A percentile compares a stretch with the other conserved stretches of the same genome.
Conservation (phyloP, 805 yeast species). For the Teunomyces kruisii region DNA sequence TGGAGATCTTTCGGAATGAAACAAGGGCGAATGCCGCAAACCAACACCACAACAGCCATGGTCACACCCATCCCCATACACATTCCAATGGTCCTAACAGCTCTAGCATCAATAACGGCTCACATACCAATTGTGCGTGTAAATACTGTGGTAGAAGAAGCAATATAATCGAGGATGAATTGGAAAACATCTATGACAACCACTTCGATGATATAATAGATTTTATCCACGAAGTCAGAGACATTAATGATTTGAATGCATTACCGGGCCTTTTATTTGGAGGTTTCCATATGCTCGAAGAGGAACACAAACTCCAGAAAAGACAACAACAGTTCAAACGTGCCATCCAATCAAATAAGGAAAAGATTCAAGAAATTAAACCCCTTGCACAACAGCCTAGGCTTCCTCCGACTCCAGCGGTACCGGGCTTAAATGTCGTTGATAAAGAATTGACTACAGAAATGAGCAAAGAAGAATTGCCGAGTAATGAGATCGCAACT, state of each 20-base stretch:
- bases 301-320: conserved; percentile 30
- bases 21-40: conserved; percentile 13
- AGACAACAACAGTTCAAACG: conserved; percentile 16
- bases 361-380: background rate
- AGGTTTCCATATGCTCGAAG: conserved; percentile 36
- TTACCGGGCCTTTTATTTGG: conserved; percentile 36
- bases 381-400: background rate
- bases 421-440: background rate
- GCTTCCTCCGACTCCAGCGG: background rate
- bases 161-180: conserved; percentile 69
- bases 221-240: conserved; percentile 38
- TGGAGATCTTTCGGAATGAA: conserved; percentile 57
- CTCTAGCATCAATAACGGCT: conserved; percentile 4
- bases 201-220: conserved; percentile 53
- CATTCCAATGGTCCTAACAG: conserved; percentile 9
- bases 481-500: background rate
- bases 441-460: background rate
- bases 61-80: conserved; percentile 39
- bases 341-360: background rate
- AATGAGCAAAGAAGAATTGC: background rate
- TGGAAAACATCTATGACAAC: conserved; percentile 69
- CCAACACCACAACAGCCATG: conserved; percentile 24
- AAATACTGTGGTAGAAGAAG: conserved; percentile 75
- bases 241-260: conserved; percentile 35
- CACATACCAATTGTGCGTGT: conserved; percentile 56